Evolutionary conservation across 208 protist genomes (phyloP).

Genomic region (Leishmania aethiopica): DNA sequence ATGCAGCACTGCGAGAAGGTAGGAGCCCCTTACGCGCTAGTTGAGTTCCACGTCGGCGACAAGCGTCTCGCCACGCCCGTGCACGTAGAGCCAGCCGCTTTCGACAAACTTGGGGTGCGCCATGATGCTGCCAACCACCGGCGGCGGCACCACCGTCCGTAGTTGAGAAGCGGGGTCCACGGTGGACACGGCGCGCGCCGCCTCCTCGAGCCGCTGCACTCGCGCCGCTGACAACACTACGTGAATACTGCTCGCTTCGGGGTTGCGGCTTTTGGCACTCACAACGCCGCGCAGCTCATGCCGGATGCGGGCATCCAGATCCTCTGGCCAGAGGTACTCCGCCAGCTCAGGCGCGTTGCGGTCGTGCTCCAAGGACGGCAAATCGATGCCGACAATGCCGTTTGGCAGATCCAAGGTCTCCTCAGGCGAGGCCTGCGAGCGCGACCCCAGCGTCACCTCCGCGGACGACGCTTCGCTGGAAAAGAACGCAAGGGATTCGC

Average conservation of each 20-base stretch:
- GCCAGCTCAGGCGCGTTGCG: constrained; percentile 11
- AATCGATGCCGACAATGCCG: neutral
- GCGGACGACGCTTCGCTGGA: neutral
- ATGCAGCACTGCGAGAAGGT: neutral
- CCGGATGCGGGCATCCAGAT: constrained; percentile 40
- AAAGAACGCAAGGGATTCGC: neutral
- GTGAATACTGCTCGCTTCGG: constrained; percentile 5
- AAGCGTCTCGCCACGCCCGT: constrained; percentile 28
- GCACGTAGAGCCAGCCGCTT: constrained; percentile 31
- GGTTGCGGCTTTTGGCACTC: constrained; percentile 3
- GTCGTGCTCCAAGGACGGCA: constrained; percentile 15
- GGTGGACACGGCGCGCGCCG: constrained; percentile 1
- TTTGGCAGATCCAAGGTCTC: neutral
- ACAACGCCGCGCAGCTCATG: constrained; percentile 44
- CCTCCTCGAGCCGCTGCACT: constrained; percentile 18
- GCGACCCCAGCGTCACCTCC: neutral
- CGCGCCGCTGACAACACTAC: constrained; percentile 13
- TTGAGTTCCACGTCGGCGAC: constrained; percentile 5
- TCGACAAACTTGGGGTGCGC: constrained; percentile 9
- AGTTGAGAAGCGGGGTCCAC: neutral
- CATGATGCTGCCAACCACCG: constrained; percentile 9
- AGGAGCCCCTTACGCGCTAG: neutral
- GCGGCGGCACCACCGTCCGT: neutral
- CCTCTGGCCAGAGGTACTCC: constrained; percentile 43
- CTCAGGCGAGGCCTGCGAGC: neutral